Conservation (phyloP, 192 early-diverging fungal genomes). For the Podila clonocystis region DNA sequence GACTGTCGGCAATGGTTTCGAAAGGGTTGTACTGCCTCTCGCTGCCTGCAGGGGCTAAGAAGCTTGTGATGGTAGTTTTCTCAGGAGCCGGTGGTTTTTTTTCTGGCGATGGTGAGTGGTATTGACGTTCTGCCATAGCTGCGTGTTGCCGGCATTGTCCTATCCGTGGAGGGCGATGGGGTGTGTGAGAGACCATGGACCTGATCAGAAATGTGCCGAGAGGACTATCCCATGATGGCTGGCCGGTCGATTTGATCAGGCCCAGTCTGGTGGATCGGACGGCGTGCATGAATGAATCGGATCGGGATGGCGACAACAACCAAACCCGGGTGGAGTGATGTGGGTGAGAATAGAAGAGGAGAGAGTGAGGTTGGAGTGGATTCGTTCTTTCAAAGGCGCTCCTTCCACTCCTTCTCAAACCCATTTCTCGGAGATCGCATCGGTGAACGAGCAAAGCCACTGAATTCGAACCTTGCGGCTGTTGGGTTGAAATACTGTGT, state of each 20-base stretch:
- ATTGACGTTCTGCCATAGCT: too few relatives aligned
- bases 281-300: not conserved
- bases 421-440: too few relatives aligned
- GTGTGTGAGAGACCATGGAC: slow-evolving; percentile 9
- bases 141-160: too few relatives aligned
- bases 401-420: too few relatives aligned
- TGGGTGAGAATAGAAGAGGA: not conserved
- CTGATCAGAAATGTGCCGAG: slow-evolving; percentile 28
- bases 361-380: too few relatives aligned
- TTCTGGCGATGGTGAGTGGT: too few relatives aligned
- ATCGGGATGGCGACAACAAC: not conserved
- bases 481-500: too few relatives aligned
- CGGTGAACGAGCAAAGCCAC: too few relatives aligned
- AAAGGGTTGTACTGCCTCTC: slow-evolving; percentile 30
- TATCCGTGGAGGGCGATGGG: slow-evolving; percentile 1
- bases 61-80: slow-evolving; percentile 11
- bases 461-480: too few relatives aligned
- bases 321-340: not conserved
- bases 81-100: not conserved
- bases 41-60: slow-evolving; percentile 34
- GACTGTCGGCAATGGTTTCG: slow-evolving; percentile 44
- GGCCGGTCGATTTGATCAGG: not conserved
- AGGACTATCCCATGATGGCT: slow-evolving; percentile 39
- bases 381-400: too few relatives aligned
- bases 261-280: not conserved